These are phyloP conservation scores for Aspergillus sp. DNA, from an alignment of 2,329 filamentous ascomycete genomes.

Conservation along the genomic window DNA sequence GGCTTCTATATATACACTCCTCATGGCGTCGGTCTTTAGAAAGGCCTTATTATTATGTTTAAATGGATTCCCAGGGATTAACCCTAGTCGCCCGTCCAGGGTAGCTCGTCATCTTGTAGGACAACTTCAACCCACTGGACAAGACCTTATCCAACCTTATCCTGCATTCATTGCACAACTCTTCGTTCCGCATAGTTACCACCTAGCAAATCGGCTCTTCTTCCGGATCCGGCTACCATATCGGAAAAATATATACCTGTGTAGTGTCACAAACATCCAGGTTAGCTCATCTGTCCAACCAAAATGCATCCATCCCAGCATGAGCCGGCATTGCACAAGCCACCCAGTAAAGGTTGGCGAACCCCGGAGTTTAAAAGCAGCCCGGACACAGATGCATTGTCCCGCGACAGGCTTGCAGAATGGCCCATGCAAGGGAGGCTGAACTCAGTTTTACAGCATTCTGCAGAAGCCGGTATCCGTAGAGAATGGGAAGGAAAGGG, in stretches of 20 bases:
- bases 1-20: neutral
- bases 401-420: conserved; percentile 11
- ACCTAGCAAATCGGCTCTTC: conserved; percentile 40
- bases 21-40: neutral
- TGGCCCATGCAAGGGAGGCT: conserved; percentile 13
- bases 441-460: neutral
- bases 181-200: conserved; percentile 16
- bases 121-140: neutral
- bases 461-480: conserved; percentile 6
- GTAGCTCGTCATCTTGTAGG: neutral
- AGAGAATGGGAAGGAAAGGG: neutral
- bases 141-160: neutral
- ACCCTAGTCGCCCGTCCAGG: conserved; percentile 3
- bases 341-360: neutral
- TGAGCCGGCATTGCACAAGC: neutral
- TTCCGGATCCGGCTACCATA: conserved; percentile 44
- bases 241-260: conserved; percentile 46
- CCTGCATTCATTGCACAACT: neutral
- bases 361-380: conserved; percentile 1
- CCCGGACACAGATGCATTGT: conserved; percentile 10
- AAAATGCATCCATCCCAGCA: conserved; percentile 5
- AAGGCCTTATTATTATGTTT: neutral
- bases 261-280: neutral
- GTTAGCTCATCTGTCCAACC: conserved; percentile 8
- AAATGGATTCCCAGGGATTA: neutral